Conservation (phyloP, 352 stramenopile genomes). For the Globisporangium lucens region DNA sequence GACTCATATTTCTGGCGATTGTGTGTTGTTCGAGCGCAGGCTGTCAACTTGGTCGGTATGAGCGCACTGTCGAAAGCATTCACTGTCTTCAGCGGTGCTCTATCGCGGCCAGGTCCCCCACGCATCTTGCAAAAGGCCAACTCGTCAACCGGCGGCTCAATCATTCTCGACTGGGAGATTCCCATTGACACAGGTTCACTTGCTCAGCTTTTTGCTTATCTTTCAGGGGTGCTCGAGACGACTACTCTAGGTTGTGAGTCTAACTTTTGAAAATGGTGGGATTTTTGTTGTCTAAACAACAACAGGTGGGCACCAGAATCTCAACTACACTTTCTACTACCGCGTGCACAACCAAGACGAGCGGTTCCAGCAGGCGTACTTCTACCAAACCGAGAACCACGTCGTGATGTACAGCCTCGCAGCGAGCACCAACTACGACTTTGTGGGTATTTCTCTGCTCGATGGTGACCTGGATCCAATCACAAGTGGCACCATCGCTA, state of each 20-base stretch:
- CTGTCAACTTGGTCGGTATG: constrained; percentile 38
- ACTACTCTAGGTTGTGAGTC: no score
- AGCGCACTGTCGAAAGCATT: constrained; percentile 31
- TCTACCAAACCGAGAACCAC: constrained; percentile 6
- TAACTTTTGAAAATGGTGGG: no score
- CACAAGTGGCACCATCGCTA: constrained; percentile 22
- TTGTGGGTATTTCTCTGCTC: constrained; percentile 37
- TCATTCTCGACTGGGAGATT: constrained; percentile 29
- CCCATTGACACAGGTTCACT: constrained; percentile 37
- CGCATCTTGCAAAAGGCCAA: constrained; percentile 18
- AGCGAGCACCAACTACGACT: constrained; percentile 49
- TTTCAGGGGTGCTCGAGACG: no score
- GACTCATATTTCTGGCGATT: background rate
- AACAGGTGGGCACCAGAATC: constrained; percentile 28
- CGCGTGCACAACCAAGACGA: constrained; percentile 16
- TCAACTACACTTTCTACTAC: constrained; percentile 40
- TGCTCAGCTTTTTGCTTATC: no score
- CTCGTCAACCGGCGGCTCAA: constrained; percentile 31
- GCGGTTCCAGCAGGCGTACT: constrained; percentile 29
- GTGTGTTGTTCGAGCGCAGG: constrained; percentile 16
- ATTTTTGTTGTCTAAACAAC: no score
- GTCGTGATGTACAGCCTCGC: constrained; percentile 30
- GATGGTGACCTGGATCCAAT: constrained; percentile 4
- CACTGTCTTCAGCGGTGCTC: constrained; percentile 23
- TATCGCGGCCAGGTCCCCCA: constrained; percentile 45